Base-by-base conservation (phyloP, 805 yeast genomes). In the Candida glaebosa region DNA sequence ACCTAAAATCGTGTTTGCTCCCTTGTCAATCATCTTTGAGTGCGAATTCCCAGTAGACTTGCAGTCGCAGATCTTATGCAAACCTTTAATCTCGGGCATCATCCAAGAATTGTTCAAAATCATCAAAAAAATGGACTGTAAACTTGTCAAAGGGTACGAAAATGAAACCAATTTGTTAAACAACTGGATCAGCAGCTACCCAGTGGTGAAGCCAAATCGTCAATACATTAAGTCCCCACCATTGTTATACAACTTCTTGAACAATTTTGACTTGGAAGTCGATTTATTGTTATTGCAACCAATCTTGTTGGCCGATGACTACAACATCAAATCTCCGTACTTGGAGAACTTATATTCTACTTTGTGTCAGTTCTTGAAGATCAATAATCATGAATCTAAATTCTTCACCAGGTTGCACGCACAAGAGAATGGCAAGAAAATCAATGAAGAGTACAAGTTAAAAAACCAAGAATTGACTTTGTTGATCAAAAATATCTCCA, bases 231-330 rank as follows among this genome's bases (percentile, higher is more conserved):
- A 73, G 46, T 69, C 79, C 12, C 86, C 89, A 32, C 64, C 71
- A 33, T 65, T 84, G 41, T 82, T 84, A 47, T 87, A 81, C 60
- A 82, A 83, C 54, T 87, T 79, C 53, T 75, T 65, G 56, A 74
- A 57, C 56, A 77, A 50, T 37, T 45, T 47, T 24, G 79, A 77
- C 34, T 60, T 87, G 45, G 79, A 83, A 46, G 69, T 85, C 32
- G 97, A 90, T 64, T 71, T 88, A 56, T 67, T 88, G 33, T 66
- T 90, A 40, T 73, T 90, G 46, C 95, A 88, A 56, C 95, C 96
- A 4, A 90, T 90, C 39, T 67, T 90, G 41, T 69, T 89, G 43
- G 96, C 93, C n/a, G 96, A 89, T 64, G 96, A 89, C 57, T 78
- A 78, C 56, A 82, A 84, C 37, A 81, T 88, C 41, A 83, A 84